Evolutionary conservation across 768 basidiomycete genomes (phyloP).

Genomic region (Calocybe indica): DNA sequence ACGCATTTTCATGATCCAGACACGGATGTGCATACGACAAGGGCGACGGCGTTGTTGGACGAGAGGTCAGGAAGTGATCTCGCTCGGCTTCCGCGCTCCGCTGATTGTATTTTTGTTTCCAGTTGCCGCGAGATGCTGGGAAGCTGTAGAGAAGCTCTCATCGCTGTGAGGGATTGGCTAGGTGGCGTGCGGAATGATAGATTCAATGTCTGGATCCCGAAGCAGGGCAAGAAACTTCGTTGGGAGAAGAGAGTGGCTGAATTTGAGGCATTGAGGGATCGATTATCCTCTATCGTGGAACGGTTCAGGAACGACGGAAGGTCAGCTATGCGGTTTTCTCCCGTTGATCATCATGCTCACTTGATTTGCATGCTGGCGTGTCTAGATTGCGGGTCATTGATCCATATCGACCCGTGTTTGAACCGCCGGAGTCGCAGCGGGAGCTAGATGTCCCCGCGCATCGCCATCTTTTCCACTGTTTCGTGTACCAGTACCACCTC

Average conservation of each 20-base stretch:
- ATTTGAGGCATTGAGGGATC: slow-evolving; percentile 28
- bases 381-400: slow-evolving; percentile 46
- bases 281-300: slow-evolving; percentile 31
- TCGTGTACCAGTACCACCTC: slow-evolving; percentile 61
- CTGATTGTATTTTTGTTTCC: neutral
- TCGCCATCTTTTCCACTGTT: slow-evolving; percentile 68
- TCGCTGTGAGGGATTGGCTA: slow-evolving; percentile 46
- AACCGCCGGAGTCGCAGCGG: slow-evolving; percentile 17
- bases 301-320: slow-evolving; percentile 45
- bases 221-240: slow-evolving; percentile 20
- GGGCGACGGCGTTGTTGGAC: slow-evolving; percentile 37
- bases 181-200: slow-evolving; percentile 26
- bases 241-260: slow-evolving; percentile 28
- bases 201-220: slow-evolving; percentile 29
- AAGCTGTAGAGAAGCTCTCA: slow-evolving; percentile 33
- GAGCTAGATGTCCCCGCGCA: slow-evolving; percentile 50
- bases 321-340: slow-evolving; percentile 23
- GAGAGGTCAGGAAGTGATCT: slow-evolving; percentile 26
- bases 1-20: slow-evolving; percentile 44
- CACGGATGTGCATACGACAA: slow-evolving; percentile 33
- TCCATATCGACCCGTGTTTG: slow-evolving; percentile 52
- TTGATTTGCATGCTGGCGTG: neutral
- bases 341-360: neutral
- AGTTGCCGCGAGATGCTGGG: slow-evolving; percentile 51
- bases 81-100: neutral